These are phyloP conservation scores for Drosera spatulata DNA, from an alignment of 179 eudicot species.

Conservation along the genomic window DNA sequence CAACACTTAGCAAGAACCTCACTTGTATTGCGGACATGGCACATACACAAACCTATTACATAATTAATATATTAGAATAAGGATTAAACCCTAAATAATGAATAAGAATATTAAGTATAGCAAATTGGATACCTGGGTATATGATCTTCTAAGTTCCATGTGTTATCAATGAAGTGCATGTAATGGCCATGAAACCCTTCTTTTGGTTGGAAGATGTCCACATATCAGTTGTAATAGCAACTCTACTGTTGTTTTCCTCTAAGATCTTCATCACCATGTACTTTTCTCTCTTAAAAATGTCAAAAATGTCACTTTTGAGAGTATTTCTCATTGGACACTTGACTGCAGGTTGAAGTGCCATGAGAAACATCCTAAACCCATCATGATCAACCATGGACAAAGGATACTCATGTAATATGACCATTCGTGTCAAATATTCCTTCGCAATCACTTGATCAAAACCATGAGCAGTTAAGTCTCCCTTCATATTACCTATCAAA, in stretches of 20 bases:
- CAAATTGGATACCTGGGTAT: neutral
- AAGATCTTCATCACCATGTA: neutral
- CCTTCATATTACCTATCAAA: too few relatives aligned
- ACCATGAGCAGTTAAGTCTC: neutral
- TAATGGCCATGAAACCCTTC: slow-evolving; percentile 10
- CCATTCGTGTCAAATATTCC: slow-evolving; percentile 6
- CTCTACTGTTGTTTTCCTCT: neutral
- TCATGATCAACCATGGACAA: slow-evolving; percentile 7
- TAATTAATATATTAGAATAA: neutral
- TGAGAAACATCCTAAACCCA: slow-evolving; percentile 6
- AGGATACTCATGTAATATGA: slow-evolving; percentile 13
- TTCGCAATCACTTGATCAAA: slow-evolving; percentile 10
- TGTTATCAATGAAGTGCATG: slow-evolving; percentile 9
- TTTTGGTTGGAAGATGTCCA: slow-evolving; percentile 9
- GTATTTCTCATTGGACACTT: slow-evolving; percentile 9
- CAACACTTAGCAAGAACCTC: slow-evolving; percentile 1
- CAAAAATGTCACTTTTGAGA: slow-evolving; percentile 8
- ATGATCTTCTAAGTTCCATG: slow-evolving; percentile 6
- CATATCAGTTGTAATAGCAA: slow-evolving; percentile 15
- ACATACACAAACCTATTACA: slow-evolving; percentile 1
- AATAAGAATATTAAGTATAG: neutral
- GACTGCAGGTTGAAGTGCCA: slow-evolving; percentile 6
- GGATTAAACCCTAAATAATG: neutral
- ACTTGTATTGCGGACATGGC: slow-evolving; percentile 5
- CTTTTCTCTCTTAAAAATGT: slow-evolving; percentile 9